phyloP scores from a whole-genome alignment of 352 stramenopile genomes.

The Pythium phragmiticola region DNA sequence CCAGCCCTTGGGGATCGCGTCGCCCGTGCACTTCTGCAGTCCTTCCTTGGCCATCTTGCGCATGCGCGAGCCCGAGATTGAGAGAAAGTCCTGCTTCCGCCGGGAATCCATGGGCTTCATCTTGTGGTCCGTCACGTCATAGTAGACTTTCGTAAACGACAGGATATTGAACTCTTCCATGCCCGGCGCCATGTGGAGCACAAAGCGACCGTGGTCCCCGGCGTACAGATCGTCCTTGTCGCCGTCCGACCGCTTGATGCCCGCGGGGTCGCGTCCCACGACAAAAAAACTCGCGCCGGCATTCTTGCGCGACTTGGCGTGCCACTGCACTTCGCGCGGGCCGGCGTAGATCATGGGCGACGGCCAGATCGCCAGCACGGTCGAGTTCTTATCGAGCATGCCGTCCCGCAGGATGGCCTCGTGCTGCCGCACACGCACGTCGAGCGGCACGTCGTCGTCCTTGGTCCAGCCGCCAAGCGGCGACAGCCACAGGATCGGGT shows the following conservation, averaged over 20 bases:
- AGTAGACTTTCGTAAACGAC: constrained; percentile 97
- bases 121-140: constrained; percentile 96
- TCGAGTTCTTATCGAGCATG: constrained; percentile 96
- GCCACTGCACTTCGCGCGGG: constrained; percentile 97
- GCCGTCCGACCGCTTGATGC: constrained; percentile 96
- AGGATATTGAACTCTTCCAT: constrained; percentile 95
- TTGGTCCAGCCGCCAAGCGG: constrained; percentile 98
- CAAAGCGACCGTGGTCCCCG: constrained; percentile 96
- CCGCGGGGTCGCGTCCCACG: constrained; percentile 95
- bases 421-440: constrained; percentile 97
- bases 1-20: constrained; percentile 68
- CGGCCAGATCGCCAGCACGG: constrained; percentile 98
- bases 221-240: constrained; percentile 96
- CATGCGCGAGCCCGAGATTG: constrained; percentile 98
- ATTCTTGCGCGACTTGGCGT: constrained; percentile 96
- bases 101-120: constrained; percentile 96
- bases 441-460: constrained; percentile 96
- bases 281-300: constrained; percentile 98
- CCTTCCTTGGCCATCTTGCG: constrained; percentile 94
- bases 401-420: constrained; percentile 90
- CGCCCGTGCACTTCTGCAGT: constrained; percentile 87
- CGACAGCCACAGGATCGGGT: constrained; percentile 96
- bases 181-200: constrained; percentile 95
- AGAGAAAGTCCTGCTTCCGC: constrained; percentile 96
- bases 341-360: constrained; percentile 98